Evolutionary conservation across 352 stramenopile species (phyloP), one percentile per base, ranked within the genome.

Genomic region (Halophytophthora batemanensis): DNA sequence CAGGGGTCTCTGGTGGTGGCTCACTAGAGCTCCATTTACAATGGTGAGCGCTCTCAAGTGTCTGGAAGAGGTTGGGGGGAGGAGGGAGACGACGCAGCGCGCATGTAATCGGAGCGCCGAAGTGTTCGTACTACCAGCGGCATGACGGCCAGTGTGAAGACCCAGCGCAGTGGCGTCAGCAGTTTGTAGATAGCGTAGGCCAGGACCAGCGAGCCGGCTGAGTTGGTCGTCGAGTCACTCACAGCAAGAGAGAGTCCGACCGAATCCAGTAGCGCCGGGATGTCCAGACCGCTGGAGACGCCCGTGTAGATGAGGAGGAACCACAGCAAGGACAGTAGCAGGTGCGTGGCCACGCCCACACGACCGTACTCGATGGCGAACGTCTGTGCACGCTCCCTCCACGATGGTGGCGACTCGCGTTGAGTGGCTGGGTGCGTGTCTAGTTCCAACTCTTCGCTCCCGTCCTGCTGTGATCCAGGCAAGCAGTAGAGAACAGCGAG

Each of bases 91-190:
- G 29, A 15, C 25, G 40, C 14, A 6, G 28, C 22, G 5, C 21
- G 40, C 22, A 46, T 13, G 21, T 46, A 34, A 17, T 22, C 7
- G 12, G 28, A 18, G 21, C 18, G 40, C 34, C 40, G 29, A 3
- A 18, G 40, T 14, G 28, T 14, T 6, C 21, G 40, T 34, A 46
- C 22, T 3, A 46, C 40, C 22, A 22, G 19, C 18, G 40, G 40
- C 40, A 46, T 46, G 2, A 17, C 19, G n/a, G 40, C 40, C 7
- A 46, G 22, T 29, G 40, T 46, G 19, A 23, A 17, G 22, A 23
- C n/a, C 40, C 40, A 46, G n/a, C 40, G 40, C 10, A 46, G 19
- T 6, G 40, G 40, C 22, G 40, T 46, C 8, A 46, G 40, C 12
- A 23, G 13, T 22, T 46, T 46, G 40, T 33, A 46, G 40, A 46